These are phyloP conservation scores for Mycena rebaudengoi DNA, from an alignment of 768 basidiomycete species.

Conservation along the genomic window DNA sequence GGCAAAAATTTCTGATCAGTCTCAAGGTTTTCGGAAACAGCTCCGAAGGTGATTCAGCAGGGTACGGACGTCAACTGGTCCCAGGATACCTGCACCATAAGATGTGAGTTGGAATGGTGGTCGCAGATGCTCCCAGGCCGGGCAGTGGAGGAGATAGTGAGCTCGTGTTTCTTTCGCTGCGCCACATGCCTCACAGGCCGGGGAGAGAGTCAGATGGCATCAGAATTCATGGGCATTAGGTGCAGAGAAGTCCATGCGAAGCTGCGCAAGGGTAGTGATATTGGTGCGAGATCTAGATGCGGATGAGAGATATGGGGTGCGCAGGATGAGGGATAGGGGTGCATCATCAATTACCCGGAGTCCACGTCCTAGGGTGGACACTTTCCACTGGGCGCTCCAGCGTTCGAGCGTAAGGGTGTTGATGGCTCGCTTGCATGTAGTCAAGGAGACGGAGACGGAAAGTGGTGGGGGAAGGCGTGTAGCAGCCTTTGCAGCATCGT, in stretches of 20 bases:
- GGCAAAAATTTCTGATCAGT: too few relatives aligned
- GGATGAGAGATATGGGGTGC: background rate
- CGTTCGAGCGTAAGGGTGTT: background rate
- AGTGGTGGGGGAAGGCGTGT: background rate
- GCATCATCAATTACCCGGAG: background rate
- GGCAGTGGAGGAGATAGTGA: conserved; percentile 5
- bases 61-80: background rate
- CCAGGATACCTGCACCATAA: background rate
- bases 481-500: conserved; percentile 2
- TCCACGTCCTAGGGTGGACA: background rate
- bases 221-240: background rate
- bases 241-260: background rate
- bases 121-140: conserved; percentile 4
- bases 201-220: background rate
- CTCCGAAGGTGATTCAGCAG: too few relatives aligned
- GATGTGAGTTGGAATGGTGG: background rate
- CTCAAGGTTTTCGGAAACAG: too few relatives aligned
- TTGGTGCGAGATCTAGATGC: background rate
- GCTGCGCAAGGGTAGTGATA: background rate
- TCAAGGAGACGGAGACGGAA: background rate
- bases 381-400: background rate
- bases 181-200: background rate
- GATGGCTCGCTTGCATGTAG: background rate
- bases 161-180: conserved; percentile 1
- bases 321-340: background rate